These are phyloP conservation scores for Tripterygium wilfordii DNA, from an alignment of 177 flowering plant species.

Conservation along the genomic window DNA sequence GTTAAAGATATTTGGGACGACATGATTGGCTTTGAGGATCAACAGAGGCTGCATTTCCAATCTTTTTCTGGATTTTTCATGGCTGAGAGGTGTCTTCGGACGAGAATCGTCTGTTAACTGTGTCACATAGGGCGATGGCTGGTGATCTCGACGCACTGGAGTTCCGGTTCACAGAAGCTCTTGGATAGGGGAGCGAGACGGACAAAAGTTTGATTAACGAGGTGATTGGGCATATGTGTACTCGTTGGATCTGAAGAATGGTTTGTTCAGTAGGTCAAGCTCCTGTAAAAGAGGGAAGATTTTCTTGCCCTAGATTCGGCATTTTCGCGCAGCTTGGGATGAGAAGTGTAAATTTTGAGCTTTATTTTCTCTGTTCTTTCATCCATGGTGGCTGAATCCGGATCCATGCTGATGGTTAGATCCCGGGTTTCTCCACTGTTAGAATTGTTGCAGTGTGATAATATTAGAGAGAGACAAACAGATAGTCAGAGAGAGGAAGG, in stretches of 20 bases:
- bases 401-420: too few species aligned
- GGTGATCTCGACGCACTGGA: conserved; percentile 47
- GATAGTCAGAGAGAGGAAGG: too few species aligned
- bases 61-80: conserved; percentile 61
- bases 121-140: conserved; percentile 59
- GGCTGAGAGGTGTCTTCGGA: conserved; percentile 93
- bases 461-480: too few species aligned
- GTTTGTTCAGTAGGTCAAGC: conserved; percentile 89
- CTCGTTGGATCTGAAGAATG: conserved; percentile 73
- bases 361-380: not conserved
- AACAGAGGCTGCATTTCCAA: conserved; percentile 43
- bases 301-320: conserved; percentile 55
- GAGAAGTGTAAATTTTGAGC: conserved; percentile 48
- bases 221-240: conserved; percentile 69
- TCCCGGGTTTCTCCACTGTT: too few species aligned
- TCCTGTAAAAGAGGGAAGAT: conserved; percentile 71
- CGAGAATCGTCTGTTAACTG: conserved; percentile 92
- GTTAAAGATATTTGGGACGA: conserved; percentile 50
- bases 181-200: conserved; percentile 35
- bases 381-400: too few species aligned
- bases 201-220: conserved; percentile 34
- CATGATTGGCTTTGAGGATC: conserved; percentile 74
- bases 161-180: conserved; percentile 69
- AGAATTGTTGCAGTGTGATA: too few species aligned
- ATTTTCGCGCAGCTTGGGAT: conserved; percentile 75